A percentile compares a stretch with the other conserved stretches of the same genome.
Conservation (phyloP, 179 eudicot genomes). For the Beta macrorhiza region DNA sequence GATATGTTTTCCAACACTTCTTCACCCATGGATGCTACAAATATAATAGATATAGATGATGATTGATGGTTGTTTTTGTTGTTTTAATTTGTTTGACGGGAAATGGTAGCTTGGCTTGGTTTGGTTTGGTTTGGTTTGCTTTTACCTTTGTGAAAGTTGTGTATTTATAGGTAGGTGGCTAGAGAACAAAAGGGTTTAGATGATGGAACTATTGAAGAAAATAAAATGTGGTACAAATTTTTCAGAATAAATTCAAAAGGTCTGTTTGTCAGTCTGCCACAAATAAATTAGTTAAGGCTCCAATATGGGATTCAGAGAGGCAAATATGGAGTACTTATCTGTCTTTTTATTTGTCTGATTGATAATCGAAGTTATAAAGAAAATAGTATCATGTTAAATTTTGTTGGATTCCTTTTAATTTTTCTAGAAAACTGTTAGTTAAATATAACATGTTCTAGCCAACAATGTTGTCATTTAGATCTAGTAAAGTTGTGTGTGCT, state of each 20-base stretch:
- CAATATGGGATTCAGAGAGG: too few species aligned
- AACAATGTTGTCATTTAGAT: too few species aligned
- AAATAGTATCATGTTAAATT: too few species aligned
- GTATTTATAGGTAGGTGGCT: conserved; percentile 13
- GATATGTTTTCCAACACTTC: conserved; percentile 23
- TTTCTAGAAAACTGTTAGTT: too few species aligned
- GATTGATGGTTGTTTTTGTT: not conserved
- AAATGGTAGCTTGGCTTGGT: not conserved
- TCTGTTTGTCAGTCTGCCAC: not conserved
- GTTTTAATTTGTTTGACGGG: not conserved
- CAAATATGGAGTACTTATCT: too few species aligned
- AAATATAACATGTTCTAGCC: too few species aligned
- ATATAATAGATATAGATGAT: not conserved
- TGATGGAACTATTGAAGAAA: not conserved
- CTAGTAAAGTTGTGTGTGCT: too few species aligned
- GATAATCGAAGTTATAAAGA: too few species aligned
- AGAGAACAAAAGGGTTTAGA: not conserved
- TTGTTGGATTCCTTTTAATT: too few species aligned
- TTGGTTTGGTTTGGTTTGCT: not conserved
- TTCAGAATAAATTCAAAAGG: not conserved
- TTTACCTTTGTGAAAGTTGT: not conserved
- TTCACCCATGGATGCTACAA: conserved; percentile 16
- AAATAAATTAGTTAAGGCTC: conserved; percentile 7
- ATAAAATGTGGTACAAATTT: not conserved
- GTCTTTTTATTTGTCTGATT: too few species aligned